A percentile compares a stretch with the other conserved stretches of the same genome.
Evolutionary conservation across 345 rosid species (phyloP).

Genomic region (Hibiscus syriacus): DNA sequence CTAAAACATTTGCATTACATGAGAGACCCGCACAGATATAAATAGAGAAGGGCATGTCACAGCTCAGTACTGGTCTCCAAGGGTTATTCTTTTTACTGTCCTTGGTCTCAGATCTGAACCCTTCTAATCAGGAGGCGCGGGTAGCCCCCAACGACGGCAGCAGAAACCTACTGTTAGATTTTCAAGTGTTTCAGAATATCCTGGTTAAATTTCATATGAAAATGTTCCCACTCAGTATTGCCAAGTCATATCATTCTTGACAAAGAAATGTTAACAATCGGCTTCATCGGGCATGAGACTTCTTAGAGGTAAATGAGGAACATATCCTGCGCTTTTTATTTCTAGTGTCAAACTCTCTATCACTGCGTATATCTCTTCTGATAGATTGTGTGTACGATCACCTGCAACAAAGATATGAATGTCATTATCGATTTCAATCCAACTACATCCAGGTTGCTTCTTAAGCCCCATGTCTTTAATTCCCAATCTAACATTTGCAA

Average conservation of each 20-base stretch:
- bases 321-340: slow-evolving; percentile 21
- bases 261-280: background rate
- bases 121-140: background rate
- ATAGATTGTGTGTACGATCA: slow-evolving; percentile 25
- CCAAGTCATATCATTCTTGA: background rate
- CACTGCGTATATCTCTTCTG: slow-evolving; percentile 21
- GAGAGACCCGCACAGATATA: background rate
- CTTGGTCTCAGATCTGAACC: background rate
- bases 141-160: background rate
- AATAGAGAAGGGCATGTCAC: background rate
- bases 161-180: background rate
- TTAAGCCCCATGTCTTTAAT: slow-evolving; percentile 29
- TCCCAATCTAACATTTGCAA: slow-evolving; percentile 23
- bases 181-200: background rate
- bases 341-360: slow-evolving; percentile 24
- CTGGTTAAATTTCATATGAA: background rate
- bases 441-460: slow-evolving; percentile 47
- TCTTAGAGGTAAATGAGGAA: slow-evolving; percentile 12
- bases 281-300: background rate
- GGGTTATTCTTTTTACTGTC: background rate
- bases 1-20: background rate
- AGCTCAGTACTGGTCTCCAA: background rate
- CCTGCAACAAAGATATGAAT: slow-evolving; percentile 26
- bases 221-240: background rate
- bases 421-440: slow-evolving; percentile 34